Conservation (phyloP, 768 basidiomycete genomes). For the Leccinellum rugosiceps region DNA sequence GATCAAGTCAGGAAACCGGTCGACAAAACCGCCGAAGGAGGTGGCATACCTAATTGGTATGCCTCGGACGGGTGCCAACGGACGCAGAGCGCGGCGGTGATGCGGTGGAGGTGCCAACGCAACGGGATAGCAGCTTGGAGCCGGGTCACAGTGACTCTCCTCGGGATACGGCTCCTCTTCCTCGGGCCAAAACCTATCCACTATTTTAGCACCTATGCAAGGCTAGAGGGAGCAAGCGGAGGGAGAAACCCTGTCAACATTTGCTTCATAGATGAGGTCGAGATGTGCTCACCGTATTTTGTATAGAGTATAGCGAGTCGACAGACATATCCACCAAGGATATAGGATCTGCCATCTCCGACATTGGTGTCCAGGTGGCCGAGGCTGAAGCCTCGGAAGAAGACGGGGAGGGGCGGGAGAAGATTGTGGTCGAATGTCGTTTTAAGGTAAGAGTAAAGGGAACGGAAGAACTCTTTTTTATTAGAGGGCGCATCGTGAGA, state of each 20-base stretch:
- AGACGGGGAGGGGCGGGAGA: conserved; percentile 19
- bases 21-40: neutral
- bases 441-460: conserved; percentile 21
- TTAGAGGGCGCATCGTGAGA: conserved; percentile 25
- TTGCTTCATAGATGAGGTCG: neutral
- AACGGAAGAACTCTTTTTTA: conserved; percentile 27
- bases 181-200: conserved; percentile 32
- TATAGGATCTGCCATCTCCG: conserved; percentile 23
- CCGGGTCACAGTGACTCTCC: conserved; percentile 15
- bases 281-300: conserved; percentile 14
- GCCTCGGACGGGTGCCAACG: conserved; percentile 7
- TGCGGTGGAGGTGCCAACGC: conserved; percentile 29
- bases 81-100: conserved; percentile 24
- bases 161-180: conserved; percentile 21
- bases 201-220: conserved; percentile 26
- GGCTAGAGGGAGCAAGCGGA: conserved; percentile 14
- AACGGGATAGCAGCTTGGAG: conserved; percentile 11
- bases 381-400: conserved; percentile 13
- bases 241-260: conserved; percentile 9
- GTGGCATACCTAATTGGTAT: conserved; percentile 14
- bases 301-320: neutral
- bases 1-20: neutral
- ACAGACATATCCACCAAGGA: conserved; percentile 4
- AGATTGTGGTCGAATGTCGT: conserved; percentile 26
- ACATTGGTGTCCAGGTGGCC: conserved; percentile 9